A percentile compares a stretch with the other conserved stretches of the same genome.
These are phyloP conservation scores for Penicillium silybi DNA, from an alignment of 495 filamentous ascomycete genomes.

Conservation along the genomic window DNA sequence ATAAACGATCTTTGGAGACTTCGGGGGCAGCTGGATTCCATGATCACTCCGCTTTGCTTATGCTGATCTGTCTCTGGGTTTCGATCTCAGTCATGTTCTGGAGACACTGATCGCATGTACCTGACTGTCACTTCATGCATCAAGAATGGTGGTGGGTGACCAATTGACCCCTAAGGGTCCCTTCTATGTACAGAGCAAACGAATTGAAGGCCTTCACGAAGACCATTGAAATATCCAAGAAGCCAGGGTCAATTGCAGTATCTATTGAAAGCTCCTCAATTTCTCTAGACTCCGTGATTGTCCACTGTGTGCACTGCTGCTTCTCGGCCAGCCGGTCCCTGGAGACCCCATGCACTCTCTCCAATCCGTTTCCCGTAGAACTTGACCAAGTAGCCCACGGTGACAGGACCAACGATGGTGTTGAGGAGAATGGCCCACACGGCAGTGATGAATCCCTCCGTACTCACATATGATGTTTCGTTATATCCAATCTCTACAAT, in stretches of 20 bases:
- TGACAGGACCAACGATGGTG: constrained; percentile 66
- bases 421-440: constrained; percentile 73
- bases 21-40: neutral
- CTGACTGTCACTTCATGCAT: too few relatives aligned
- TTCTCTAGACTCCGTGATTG: neutral
- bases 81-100: neutral
- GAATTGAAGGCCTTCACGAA: neutral
- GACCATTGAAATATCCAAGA: neutral
- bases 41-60: neutral
- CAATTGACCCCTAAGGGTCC: neutral
- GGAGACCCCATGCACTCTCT: constrained; percentile 27
- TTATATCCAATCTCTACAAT: constrained; percentile 64
- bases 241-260: too few relatives aligned
- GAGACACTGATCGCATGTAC: neutral
- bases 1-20: neutral
- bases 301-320: neutral
- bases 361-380: constrained; percentile 19
- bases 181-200: neutral
- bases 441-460: constrained; percentile 55
- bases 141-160: too few relatives aligned
- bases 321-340: neutral
- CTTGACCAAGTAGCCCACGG: constrained; percentile 57
- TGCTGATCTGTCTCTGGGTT: constrained; percentile 10
- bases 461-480: constrained; percentile 27
- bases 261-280: neutral